Evolutionary conservation across 2,329 filamentous ascomycete species (phyloP).

Genomic region (Cryphonectria radicalis): DNA sequence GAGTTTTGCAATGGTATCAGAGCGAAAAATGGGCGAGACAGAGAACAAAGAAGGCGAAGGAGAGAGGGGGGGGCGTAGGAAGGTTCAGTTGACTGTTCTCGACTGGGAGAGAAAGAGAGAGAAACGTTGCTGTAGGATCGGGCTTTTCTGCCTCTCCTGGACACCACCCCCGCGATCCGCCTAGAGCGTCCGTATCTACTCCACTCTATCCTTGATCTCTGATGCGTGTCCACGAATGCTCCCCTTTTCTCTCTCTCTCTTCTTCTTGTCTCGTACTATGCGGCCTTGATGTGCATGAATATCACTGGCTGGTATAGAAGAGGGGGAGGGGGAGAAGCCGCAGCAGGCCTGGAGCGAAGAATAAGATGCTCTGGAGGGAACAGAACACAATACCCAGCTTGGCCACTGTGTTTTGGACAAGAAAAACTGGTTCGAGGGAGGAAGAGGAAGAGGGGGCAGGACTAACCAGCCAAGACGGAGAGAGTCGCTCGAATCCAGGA

Average conservation of each 20-base stretch:
- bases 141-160: conserved; percentile 22
- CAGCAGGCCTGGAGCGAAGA: neutral
- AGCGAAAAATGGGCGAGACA: conserved; percentile 13
- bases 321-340: neutral
- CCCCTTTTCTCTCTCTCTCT: neutral
- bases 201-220: conserved; percentile 23
- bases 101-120: neutral
- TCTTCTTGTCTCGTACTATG: neutral
- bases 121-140: conserved; percentile 17
- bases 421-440: neutral
- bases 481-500: neutral
- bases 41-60: conserved; percentile 21
- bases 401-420: neutral
- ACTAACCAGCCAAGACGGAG: neutral
- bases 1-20: conserved; percentile 14
- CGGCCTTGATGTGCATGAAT: neutral
- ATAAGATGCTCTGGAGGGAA: neutral
- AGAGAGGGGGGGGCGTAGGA: conserved; percentile 2
- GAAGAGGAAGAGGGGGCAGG: neutral
- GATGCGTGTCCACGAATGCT: conserved; percentile 1
- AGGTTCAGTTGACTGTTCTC: neutral
- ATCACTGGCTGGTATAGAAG: neutral
- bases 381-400: no score
- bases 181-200: conserved; percentile 19
- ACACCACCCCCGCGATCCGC: conserved; percentile 19